Evolutionary conservation across 2,329 filamentous ascomycete genomes (phyloP), one percentile per base, ranked within the genome.

Genomic region (Moelleriella libera): DNA sequence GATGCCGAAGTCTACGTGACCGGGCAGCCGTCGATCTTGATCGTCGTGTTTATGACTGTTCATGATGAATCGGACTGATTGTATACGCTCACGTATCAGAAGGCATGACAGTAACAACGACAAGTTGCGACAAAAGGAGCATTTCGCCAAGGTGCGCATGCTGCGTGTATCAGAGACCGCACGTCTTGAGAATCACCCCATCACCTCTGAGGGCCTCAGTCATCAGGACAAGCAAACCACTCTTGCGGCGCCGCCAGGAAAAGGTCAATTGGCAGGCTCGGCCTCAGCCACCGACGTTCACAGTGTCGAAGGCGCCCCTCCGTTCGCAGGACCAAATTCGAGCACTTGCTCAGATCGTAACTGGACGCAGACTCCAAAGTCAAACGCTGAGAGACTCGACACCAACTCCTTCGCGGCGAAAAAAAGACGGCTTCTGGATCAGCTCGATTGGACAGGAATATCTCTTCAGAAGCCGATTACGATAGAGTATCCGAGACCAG

Each of bases 21-120:
- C 8, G 12, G 12, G 12, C 12, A 8, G 32, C 8, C 8, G 4
- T 37, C 12, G 32, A 37, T 37, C 3, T 37, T 12, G 32, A 12
- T n/a, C 40, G 5, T 41, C 14, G 34, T 10, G 7, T 42, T 42
- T 14, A 12, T 43, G 28, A n/a, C 42, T 14, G 21, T 31, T 30
- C 31, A 53, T 32, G 41, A 70, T 70, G 67, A 70, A 70, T 52
- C 68, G 68, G 65, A 68, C 61, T 2, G 63, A 64, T 50, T 63
- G 65, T 8, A 51, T 57, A 34, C 60, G 67, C 28, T 57, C 64
- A 42, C 64, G 66, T 7, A 58, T 61, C 30, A 58, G 59, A 37
- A 57, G 58, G 6, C 63, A 58, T 45, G 56, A 58, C 11, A 63
- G 54, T 56, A 61, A 62, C 21, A 51, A 57, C 30, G 62, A 67